Evolutionary conservation across 768 basidiomycete genomes (phyloP), one percentile per base, ranked within the genome.

Genomic region (Dictyophora rubrovolvata): DNA sequence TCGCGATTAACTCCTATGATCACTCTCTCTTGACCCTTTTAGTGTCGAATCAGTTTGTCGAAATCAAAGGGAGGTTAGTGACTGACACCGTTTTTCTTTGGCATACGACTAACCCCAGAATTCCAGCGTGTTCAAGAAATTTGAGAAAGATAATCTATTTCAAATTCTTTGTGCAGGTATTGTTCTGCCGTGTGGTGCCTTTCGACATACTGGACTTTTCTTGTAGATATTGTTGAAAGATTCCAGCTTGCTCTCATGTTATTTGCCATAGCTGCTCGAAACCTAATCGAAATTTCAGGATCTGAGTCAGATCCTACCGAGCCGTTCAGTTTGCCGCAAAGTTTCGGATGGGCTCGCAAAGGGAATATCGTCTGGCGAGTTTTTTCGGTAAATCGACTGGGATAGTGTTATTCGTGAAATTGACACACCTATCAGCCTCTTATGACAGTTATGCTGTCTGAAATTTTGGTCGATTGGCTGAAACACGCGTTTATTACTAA

Each of bases 401-500:
- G 36, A 23, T n/a, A 20, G n/a, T 36, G 12, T 34, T 46, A 59
- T 33, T 18, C 3, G 18, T 48, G 22, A 9, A 59, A 22, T 47
- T 51, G 33, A 12, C 42, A 48, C 16, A 33, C 55, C 28, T 36
- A 28, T 17, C 65, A 96, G 93, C 96, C 96, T 20, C 93, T 95
- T 1, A 64, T 97, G 53, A 88, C 89, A 1, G 96, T 99, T 2
- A 77, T 98, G 70, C 67, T 84, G 4, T 95, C 93, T 1, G 96
- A 99, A 70, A 88, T 91, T 80, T 70, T 89, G 12, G 96, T 99
- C 11, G 96, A 99, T 69, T 99, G 95, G 95, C 77, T 98, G 54
- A 99, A 99, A 70, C 96, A 99, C 67, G 95, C 94, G 10, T 99
- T 98, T 73, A 98, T 99, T 66, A 95, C 94, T 54, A 99, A 99